Evolutionary conservation across 805 yeast species (phyloP), one percentile per base, ranked within the genome.

Genomic region (Metschnikowia aberdeeniae): DNA sequence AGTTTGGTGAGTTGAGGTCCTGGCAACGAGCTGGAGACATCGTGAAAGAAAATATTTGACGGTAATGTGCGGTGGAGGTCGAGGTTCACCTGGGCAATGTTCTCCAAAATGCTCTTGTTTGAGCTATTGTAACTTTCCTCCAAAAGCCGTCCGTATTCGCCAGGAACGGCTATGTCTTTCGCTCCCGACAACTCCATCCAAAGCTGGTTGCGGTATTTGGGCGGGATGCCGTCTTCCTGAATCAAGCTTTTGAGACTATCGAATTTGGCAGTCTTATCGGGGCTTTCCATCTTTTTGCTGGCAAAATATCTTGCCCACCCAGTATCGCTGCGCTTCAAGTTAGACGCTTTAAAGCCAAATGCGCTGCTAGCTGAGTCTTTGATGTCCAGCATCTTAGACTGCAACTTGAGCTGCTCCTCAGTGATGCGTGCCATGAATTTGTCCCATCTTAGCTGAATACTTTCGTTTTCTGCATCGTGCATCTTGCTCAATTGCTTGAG

Each of bases 171-270:
- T 3, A 72, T 47, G 38, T 62, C 59, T 46, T 65, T 65, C 0
- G 81, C 77, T 0, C 81, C 82, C 3, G 76, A 68, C n/a, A 80
- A 64, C 50, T 79, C 80, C 10, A 70, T 59, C 84, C 84, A 79
- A 8, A 79, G 60, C 30, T 62, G 59, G 17, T 76, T 64, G 5
- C 83, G 60, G 45, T 75, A 68, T 22, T 68, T 69, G 37, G 69
- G 62, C 0, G 83, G 81, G 1, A 80, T 68, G 0, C 84, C 84
- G 20, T 45, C 44, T 22, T 61, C 60, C 27, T 60, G 55, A 3
- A 76, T 71, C 12, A 79, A 60, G 11, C 53, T 60, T 1, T 40
- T 49, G 3, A 60, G 43, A 3, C 46, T 42, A 24, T 43, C 43
- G 35, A 50, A 57, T 28, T 41, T 19, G 6, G 41, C 32, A 6